Conservation (phyloP, 2,329 filamentous ascomycete species). For the Pestalotiopsis sp. region DNA sequence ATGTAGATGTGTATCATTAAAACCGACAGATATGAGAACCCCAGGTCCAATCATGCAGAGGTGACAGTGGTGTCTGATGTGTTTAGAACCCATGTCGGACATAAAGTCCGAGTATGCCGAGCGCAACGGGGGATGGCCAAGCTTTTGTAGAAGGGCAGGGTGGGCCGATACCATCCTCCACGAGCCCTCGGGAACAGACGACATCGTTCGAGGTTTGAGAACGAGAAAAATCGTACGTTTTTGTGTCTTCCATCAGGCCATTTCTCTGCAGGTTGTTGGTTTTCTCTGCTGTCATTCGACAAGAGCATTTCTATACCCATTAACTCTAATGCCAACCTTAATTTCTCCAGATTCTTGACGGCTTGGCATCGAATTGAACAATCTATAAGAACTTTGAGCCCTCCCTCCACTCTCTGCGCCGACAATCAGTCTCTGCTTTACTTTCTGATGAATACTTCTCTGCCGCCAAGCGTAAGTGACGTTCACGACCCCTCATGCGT, state of each 20-base stretch:
- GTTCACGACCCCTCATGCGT: background rate
- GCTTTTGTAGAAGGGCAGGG: background rate
- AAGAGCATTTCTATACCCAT: background rate
- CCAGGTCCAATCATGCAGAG: background rate
- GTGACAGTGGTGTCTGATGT: background rate
- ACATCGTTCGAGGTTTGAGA: slow-evolving; percentile 14
- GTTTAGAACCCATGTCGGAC: background rate
- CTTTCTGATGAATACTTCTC: background rate
- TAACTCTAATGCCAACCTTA: slow-evolving; percentile 13
- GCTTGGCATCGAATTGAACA: slow-evolving; percentile 2
- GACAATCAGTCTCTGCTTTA: background rate
- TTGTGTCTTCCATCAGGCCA: slow-evolving; percentile 13
- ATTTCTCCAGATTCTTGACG: background rate
- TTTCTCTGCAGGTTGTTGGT: slow-evolving; percentile 8
- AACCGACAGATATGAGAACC: background rate
- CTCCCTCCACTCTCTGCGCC: background rate
- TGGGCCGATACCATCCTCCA: background rate
- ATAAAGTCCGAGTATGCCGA: background rate
- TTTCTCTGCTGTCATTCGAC: slow-evolving; percentile 11
- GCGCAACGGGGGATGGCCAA: background rate
- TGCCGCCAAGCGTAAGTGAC: background rate
- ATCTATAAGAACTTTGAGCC: background rate
- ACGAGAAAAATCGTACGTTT: slow-evolving; percentile 17
- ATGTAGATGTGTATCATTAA: background rate
- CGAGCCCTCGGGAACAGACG: slow-evolving; percentile 3